Evolutionary conservation across 331 rosid species (phyloP), one percentile per base, ranked within the genome.

Genomic region (Pyracantha coccinea): DNA sequence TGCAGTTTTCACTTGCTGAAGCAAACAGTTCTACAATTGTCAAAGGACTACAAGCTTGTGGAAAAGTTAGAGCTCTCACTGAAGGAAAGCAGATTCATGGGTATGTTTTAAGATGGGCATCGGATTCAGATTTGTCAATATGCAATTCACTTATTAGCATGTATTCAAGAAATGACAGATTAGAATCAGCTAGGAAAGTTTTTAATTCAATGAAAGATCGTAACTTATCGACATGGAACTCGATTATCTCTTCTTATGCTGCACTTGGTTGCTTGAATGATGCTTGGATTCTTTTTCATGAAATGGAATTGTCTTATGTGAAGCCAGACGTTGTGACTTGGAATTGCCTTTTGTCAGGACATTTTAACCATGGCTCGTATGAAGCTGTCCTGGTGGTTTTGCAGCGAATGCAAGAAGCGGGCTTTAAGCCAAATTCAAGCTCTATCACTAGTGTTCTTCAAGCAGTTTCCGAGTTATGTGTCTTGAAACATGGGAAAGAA

Each of bases 61-160:
- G 92, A 21, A 88, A 88, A 69, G 61, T 88, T 50, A 78, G 92
- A 82, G 88, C 88, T 75, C 84, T 91, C 72, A 32, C 73, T 45
- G 88, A 80, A 84, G 92, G 96, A 74, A 91, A 88, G 79, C 90
- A 88, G 59, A 77, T 88, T 80, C 96, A 91, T 84, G 93, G 89
- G 80, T 87, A 88, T 82, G 89, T 85, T 77, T 81, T 88, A 62
- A 75, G 86, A 80, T 20, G 53, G 67, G 86, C 69, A 69, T 35
- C 80, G 28, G 83, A 81, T 58, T 82, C 84, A 2, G 82, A 88
- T 82, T 66, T 80, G 8, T 52, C 85, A 14, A 72, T 88, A 73
- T 83, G 89, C 86, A 88, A 90, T 75, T 86, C 93, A 29, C 23
- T 86, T 53, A 85, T 90, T 75, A 85, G 83, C 68, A 86, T 86